Percentiles rank a stretch among this genome's conserved stretches.
These are phyloP conservation scores for Xylaria sp. DNA, from an alignment of 2,329 filamentous ascomycete genomes.

Conservation along the genomic window DNA sequence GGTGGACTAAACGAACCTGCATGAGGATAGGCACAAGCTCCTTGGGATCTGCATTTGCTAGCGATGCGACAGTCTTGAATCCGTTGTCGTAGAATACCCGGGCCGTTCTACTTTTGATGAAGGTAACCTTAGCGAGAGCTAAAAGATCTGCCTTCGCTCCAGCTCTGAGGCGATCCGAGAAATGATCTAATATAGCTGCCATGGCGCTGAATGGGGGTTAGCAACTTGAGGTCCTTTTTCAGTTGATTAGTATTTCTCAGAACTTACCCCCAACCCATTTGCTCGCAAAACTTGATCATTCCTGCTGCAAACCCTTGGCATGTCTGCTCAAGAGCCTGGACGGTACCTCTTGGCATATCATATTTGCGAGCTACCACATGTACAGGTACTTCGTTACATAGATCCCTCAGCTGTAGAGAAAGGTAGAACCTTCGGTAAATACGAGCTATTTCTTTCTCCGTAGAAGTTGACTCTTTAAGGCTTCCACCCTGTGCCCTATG, in stretches of 20 bases:
- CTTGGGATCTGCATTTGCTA: constrained; percentile 74
- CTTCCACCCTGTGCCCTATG: constrained; percentile 72
- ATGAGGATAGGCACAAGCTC: constrained; percentile 77
- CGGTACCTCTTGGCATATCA: constrained; percentile 72
- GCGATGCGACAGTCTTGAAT: constrained; percentile 71
- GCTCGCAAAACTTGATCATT: constrained; percentile 81
- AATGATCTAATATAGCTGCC: constrained; percentile 77
- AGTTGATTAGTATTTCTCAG: not conserved
- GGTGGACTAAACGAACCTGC: constrained; percentile 61
- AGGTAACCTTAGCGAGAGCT: constrained; percentile 75
- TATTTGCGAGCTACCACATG: constrained; percentile 77
- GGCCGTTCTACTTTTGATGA: constrained; percentile 80
- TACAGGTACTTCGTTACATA: constrained; percentile 80
- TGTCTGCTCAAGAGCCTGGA: constrained; percentile 78
- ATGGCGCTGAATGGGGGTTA: constrained; percentile 63
- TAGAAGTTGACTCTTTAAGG: constrained; percentile 69
- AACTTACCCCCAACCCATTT: constrained; percentile 75
- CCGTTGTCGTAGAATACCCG: constrained; percentile 80
- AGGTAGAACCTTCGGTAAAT: constrained; percentile 79
- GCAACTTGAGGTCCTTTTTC: constrained; percentile 12
- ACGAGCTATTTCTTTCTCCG: constrained; percentile 68
- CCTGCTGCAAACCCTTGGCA: constrained; percentile 82
- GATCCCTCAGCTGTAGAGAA: constrained; percentile 79
- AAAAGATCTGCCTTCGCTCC: constrained; percentile 77
- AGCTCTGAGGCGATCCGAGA: constrained; percentile 76